A percentile compares a stretch with the other conserved stretches of the same genome.
Evolutionary conservation across 2,329 filamentous ascomycete genomes (phyloP).

Genomic region (Furcasterigmium sp.): DNA sequence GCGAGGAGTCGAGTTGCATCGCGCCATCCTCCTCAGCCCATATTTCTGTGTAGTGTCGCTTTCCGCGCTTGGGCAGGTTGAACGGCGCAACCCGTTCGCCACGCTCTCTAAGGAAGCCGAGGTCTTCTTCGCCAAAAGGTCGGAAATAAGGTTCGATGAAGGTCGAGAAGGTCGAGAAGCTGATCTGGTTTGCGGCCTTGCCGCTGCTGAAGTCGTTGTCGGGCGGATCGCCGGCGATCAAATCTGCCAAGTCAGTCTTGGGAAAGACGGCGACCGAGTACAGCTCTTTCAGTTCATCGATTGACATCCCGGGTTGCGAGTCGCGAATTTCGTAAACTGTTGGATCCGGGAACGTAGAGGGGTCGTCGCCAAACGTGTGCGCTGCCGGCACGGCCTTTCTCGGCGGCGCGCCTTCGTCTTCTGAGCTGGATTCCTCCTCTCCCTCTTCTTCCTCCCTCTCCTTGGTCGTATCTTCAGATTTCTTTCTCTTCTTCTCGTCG

Average conservation of each 20-base stretch:
- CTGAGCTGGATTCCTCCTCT: constrained; percentile 47
- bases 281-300: constrained; percentile 82
- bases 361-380: constrained; percentile 89
- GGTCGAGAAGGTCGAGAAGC: constrained; percentile 85
- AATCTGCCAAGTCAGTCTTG: constrained; percentile 69
- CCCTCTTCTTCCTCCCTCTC: constrained; percentile 32
- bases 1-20: constrained; percentile 65
- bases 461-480: constrained; percentile 16
- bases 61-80: constrained; percentile 77
- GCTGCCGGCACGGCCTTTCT: constrained; percentile 65
- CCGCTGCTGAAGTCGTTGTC: constrained; percentile 94
- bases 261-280: constrained; percentile 86
- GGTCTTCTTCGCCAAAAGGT: constrained; percentile 84
- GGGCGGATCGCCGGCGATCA: constrained; percentile 83
- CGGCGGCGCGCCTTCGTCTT: constrained; percentile 57
- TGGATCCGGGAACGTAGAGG: constrained; percentile 83
- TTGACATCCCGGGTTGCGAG: constrained; percentile 67
- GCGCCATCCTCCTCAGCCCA: constrained; percentile 93
- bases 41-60: constrained; percentile 79
- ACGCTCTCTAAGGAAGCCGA: constrained; percentile 85
- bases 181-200: constrained; percentile 91
- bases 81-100: constrained; percentile 82
- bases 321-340: constrained; percentile 90
- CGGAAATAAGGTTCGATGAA: constrained; percentile 91
- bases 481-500: constrained; percentile 31